phyloP scores from a whole-genome alignment of 495 filamentous ascomycete species.

The Podospora comata region DNA sequence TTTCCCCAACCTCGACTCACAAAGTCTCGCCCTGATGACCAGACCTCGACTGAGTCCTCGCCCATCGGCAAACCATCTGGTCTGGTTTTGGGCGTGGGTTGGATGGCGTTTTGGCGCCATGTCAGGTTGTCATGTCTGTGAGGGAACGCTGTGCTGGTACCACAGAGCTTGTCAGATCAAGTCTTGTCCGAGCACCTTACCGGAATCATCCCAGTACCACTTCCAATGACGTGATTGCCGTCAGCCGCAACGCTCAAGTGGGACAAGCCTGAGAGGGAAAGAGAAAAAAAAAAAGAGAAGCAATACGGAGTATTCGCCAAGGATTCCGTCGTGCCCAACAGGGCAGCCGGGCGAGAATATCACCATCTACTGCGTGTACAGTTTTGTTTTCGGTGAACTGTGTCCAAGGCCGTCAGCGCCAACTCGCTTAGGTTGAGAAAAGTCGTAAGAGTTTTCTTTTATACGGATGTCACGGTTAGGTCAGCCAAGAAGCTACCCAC shows the following conservation, averaged over 20 bases:
- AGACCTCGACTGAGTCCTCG: not conserved
- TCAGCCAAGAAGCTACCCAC: too few relatives aligned
- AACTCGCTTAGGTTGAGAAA: too few relatives aligned
- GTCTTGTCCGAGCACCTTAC: not conserved
- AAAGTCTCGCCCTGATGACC: not conserved
- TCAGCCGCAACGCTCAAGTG: conserved; percentile 4
- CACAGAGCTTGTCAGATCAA: not conserved
- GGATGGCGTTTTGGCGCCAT: not conserved
- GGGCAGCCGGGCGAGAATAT: not conserved
- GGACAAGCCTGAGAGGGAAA: not conserved
- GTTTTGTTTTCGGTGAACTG: too few relatives aligned
- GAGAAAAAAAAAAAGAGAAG: not conserved
- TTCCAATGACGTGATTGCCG: conserved; percentile 3
- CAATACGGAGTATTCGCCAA: not conserved
- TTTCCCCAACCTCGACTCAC: not conserved
- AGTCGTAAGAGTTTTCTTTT: not conserved
- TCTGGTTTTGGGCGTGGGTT: not conserved
- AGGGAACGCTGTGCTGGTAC: not conserved
- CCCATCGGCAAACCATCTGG: not conserved
- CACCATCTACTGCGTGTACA: too few relatives aligned
- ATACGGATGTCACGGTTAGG: too few relatives aligned
- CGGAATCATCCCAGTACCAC: conserved; percentile 1
- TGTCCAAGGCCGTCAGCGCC: too few relatives aligned
- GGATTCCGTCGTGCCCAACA: not conserved
- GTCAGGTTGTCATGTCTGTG: not conserved